Evolutionary conservation across 352 stramenopile genomes (phyloP).

Genomic region (Globisporangium alternatum): DNA sequence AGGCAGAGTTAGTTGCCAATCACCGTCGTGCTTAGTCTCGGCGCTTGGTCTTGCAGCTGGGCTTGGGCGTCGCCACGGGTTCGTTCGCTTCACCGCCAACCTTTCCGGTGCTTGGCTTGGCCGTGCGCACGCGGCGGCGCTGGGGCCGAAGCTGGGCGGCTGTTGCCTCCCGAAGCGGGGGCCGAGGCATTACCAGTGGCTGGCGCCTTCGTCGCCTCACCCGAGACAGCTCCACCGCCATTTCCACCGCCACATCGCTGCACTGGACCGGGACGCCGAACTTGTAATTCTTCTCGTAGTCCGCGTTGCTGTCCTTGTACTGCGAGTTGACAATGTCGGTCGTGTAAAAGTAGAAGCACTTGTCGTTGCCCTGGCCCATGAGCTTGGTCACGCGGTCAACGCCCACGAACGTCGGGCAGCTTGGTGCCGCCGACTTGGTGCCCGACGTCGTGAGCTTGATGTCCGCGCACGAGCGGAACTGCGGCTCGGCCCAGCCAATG

Average conservation of each 20-base stretch:
- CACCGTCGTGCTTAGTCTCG: background rate
- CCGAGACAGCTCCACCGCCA: background rate
- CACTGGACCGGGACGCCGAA: conserved; percentile 45
- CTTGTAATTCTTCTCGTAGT: conserved; percentile 41
- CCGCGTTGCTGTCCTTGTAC: conserved; percentile 41
- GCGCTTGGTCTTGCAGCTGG: conserved; percentile 5
- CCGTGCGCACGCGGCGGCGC: background rate
- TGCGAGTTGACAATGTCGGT: conserved; percentile 39
- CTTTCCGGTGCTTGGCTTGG: background rate
- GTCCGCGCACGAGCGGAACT: conserved; percentile 54
- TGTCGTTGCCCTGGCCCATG: conserved; percentile 26
- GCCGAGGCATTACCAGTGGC: background rate
- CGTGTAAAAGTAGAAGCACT: conserved; percentile 65
- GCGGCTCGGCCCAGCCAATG: conserved; percentile 40
- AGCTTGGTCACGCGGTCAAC: conserved; percentile 52
- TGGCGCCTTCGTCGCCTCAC: background rate
- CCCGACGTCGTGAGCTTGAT: conserved; percentile 45
- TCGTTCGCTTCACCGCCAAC: background rate
- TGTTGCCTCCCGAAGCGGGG: background rate
- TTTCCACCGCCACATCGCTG: conserved; percentile 30
- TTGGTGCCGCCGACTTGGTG: conserved; percentile 24
- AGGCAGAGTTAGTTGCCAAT: no score
- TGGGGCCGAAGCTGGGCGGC: background rate
- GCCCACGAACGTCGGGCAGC: conserved; percentile 45
- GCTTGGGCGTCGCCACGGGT: background rate